Base-by-base conservation (phyloP, 2,329 filamentous ascomycete genomes). In the Cyphellophora attinorum region DNA sequence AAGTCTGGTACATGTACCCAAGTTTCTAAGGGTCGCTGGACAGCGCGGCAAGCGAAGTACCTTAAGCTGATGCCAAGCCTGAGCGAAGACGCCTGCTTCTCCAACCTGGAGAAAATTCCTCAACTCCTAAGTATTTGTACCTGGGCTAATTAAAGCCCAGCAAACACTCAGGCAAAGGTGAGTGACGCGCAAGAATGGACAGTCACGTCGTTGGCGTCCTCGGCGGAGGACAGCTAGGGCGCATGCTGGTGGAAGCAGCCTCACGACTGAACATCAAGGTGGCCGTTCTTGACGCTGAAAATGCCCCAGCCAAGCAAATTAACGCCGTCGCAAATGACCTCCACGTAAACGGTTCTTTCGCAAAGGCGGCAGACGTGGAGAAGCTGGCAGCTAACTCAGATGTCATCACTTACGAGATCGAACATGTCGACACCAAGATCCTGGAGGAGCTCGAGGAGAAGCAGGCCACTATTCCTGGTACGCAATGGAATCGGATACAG, bases 201-300 rank as follows among this genome's bases (percentile, higher is more conserved):
- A 12, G 33, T 17, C 39, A 40, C 33, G 36, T 44, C 41, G 60
- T 70, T 35, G 71, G 70, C 41, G 64, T 74, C 31, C 62, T 74
- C 37, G 71, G 70, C 19, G 70, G 70, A 33, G 83, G 83, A 51
- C 83, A 88, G 63, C 72, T 98, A 27, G 91, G 89, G 41, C 83
- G 85, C 46, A 96, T 96, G 91, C 74, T 96, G 13, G 81, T 83
- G 45, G 85, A 96, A 64, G 79, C 82, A n/a, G 86, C 88, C 19
- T 77, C 79, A 53, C 64, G 73, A 46, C 72, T 93, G 38, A 85
- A 85, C 50, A 76, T 93, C 46, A 72, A 81, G 46, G 72, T 91
- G 47, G 83, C 79, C 39, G 70, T 93, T 27, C 73, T 94, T 30
- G 89, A 95, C 57, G 76, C 72, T 28, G 76, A 76, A 38, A 74